Conservation (phyloP, 805 yeast species). For the Tetrapisispora namnaoensis region DNA sequence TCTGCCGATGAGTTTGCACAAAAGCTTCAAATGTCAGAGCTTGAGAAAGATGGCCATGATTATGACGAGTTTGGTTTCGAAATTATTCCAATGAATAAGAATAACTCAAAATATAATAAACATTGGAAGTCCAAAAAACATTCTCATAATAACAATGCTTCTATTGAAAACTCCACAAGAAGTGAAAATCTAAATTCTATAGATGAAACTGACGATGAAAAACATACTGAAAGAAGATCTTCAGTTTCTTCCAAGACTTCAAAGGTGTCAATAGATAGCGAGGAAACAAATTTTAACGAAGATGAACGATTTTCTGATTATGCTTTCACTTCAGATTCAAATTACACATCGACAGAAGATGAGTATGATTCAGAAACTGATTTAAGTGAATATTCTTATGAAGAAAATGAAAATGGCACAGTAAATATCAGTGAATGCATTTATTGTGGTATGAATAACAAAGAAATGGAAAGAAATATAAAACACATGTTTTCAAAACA, state of each 20-base stretch:
- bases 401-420: conserved; percentile 16
- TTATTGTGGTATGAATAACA: conserved; percentile 46
- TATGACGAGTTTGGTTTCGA: conserved; percentile 35
- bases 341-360: conserved; percentile 12
- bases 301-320: conserved; percentile 43
- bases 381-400: conserved; percentile 19
- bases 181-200: conserved; percentile 19
- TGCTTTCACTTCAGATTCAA: conserved; percentile 34
- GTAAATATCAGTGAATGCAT: conserved; percentile 39
- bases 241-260: conserved; percentile 48
- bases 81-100: conserved; percentile 9
- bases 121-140: conserved; percentile 3
- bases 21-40: conserved; percentile 30
- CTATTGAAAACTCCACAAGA: background rate
- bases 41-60: conserved; percentile 22
- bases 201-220: background rate
- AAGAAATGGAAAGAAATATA: conserved; percentile 48
- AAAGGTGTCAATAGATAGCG: conserved; percentile 31
- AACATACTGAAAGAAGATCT: conserved; percentile 37
- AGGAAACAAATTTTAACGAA: conserved; percentile 31
- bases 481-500: conserved; percentile 70
- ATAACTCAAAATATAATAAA: background rate
- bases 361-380: conserved; percentile 5
- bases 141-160: conserved; percentile 1
- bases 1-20: conserved; percentile 41